Evolutionary conservation across 352 stramenopile genomes (phyloP).

Genomic region (Phytophthora cryptogea): DNA sequence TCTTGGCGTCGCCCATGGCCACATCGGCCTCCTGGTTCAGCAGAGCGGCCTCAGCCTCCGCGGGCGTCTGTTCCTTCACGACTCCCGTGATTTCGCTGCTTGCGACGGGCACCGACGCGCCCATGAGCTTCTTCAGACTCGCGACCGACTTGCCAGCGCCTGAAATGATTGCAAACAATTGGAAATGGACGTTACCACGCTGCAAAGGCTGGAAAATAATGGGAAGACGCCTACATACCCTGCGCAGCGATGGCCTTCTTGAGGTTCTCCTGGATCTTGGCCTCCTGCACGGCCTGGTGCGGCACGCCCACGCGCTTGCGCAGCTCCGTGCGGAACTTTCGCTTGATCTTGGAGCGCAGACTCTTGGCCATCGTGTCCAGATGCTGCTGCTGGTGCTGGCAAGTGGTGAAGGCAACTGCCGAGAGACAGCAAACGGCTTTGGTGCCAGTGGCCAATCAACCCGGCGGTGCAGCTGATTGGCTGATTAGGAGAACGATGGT

Average conservation of each 20-base stretch:
- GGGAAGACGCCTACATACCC: constrained; percentile 32
- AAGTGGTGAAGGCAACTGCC: constrained; percentile 14
- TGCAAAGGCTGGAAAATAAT: constrained; percentile 1
- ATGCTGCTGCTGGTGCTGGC: neutral
- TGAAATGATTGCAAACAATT: constrained; percentile 19
- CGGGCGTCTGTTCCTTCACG: constrained; percentile 33
- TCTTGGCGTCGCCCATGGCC: constrained; percentile 48
- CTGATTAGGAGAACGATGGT: neutral
- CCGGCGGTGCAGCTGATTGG: constrained; percentile 19
- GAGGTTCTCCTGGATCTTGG: constrained; percentile 86
- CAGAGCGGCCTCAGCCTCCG: constrained; percentile 49
- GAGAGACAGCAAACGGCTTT: constrained; percentile 23
- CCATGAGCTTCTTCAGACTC: constrained; percentile 79
- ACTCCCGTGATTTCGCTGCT: constrained; percentile 50
- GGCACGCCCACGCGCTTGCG: constrained; percentile 81
- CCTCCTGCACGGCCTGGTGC: constrained; percentile 69
- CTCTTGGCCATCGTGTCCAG: constrained; percentile 80
- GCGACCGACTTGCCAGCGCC: constrained; percentile 58
- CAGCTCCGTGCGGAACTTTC: constrained; percentile 87
- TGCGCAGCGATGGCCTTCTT: constrained; percentile 77
- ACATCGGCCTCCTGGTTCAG: constrained; percentile 55
- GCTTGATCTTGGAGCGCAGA: constrained; percentile 91
- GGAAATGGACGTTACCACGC: neutral
- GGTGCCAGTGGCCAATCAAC: constrained; percentile 35
- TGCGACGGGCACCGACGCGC: constrained; percentile 49